A percentile compares a stretch with the other conserved stretches of the same genome.
These are phyloP conservation scores for Ophiosphaerella korrae DNA, from an alignment of 2,329 filamentous ascomycete genomes.

Conservation along the genomic window DNA sequence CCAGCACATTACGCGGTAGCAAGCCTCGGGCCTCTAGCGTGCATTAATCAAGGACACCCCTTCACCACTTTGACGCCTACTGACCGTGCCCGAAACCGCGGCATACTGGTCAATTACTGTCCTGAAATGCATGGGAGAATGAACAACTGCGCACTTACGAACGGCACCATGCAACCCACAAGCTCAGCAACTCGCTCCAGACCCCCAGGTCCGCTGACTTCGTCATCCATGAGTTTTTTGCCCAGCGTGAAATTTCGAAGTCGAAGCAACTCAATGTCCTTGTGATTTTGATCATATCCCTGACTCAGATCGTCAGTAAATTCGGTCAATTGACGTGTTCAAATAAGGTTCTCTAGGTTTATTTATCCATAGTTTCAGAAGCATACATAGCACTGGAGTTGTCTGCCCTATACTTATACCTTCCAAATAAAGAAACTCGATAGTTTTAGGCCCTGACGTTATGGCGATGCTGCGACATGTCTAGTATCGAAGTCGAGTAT, in stretches of 20 bases:
- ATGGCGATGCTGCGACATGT: no score
- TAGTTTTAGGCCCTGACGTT: no score
- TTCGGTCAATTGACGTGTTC: background rate
- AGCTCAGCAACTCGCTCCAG: constrained; percentile 69
- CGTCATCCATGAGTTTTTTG: constrained; percentile 66
- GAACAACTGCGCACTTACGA: constrained; percentile 64
- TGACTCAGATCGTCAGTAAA: constrained; percentile 47
- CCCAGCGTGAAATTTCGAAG: constrained; percentile 79
- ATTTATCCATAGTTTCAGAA: no score
- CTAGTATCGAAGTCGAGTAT: no score
- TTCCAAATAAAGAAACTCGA: no score
- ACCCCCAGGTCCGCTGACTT: constrained; percentile 66
- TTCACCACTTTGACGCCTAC: constrained; percentile 3
- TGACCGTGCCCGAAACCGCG: background rate
- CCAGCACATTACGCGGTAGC: constrained; percentile 34
- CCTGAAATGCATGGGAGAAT: background rate
- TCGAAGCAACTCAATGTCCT: constrained; percentile 79
- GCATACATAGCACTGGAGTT: no score
- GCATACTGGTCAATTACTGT: background rate
- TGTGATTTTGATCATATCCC: constrained; percentile 76
- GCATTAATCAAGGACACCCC: constrained; percentile 25
- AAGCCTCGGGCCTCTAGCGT: constrained; percentile 17
- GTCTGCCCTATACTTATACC: no score
- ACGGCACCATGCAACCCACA: constrained; percentile 72
- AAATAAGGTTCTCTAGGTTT: background rate